These are phyloP conservation scores for Funneliformis mosseae DNA, from an alignment of 192 early-diverging fungal species.

Conservation along the genomic window DNA sequence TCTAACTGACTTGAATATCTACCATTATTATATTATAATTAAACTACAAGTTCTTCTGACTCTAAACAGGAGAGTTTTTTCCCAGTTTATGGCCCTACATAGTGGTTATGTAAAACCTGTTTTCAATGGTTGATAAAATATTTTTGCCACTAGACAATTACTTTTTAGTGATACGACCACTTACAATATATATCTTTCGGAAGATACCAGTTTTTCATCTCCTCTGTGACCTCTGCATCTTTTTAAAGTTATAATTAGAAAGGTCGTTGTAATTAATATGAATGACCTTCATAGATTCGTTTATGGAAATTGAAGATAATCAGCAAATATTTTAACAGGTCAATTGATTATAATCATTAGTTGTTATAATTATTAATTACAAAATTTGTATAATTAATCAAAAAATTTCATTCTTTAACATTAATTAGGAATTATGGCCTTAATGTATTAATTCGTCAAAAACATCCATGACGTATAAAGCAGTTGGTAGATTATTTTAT, in stretches of 20 bases:
- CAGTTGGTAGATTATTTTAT: constrained; percentile 88
- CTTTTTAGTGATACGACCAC: constrained; percentile 55
- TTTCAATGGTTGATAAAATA: constrained; percentile 64
- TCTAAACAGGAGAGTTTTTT: constrained; percentile 70
- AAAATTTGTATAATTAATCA: not conserved
- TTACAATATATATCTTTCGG: constrained; percentile 58
- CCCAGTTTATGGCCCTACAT: constrained; percentile 55
- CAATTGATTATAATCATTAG: not conserved
- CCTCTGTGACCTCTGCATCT: constrained; percentile 44
- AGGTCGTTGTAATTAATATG: constrained; percentile 69
- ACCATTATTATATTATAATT: constrained; percentile 87
- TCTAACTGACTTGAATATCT: constrained; percentile 64
- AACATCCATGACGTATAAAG: constrained; percentile 71
- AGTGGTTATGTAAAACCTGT: constrained; percentile 58
- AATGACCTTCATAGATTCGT: constrained; percentile 58
- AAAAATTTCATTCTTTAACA: not conserved
- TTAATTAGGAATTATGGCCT: constrained; percentile 60
- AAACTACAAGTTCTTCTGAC: constrained; percentile 77
- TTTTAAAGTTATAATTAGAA: constrained; percentile 70
- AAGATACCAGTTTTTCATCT: not conserved
- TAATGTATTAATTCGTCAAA: constrained; percentile 83
- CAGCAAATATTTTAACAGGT: constrained; percentile 30
- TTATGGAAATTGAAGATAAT: constrained; percentile 37
- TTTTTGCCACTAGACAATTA: constrained; percentile 64
- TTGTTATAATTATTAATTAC: too few relatives aligned